Evolutionary conservation across 1,139 yeast species (phyloP), one percentile per base, ranked within the genome.

Genomic region (Hyphopichia pseudoburtonii): DNA sequence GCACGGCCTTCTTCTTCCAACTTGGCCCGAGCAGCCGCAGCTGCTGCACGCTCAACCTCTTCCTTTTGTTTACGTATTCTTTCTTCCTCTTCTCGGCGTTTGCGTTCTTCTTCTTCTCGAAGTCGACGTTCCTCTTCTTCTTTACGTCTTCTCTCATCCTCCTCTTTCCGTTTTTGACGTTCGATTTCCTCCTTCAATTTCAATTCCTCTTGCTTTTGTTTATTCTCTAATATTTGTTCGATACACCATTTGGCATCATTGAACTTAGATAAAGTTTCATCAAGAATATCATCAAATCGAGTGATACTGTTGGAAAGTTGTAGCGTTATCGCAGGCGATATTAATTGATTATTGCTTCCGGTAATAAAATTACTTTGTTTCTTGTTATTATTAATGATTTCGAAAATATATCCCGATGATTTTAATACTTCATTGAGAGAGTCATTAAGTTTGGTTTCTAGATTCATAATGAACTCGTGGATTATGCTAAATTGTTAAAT

Each of bases 221-320:
- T 65, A 45, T 60, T 68, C 45, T 70, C 74, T 25, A 71, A 52
- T 43, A 71, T 70, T 42, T 66, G 70, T 39, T 64, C 75, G 7
- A 71, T 56, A 42, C 76, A 70, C 77, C 77, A 71, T 33, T 58
- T 55, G 6, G 74, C 69, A 40, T 71, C 76, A 44, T 70, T 70
- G 46, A 70, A 65, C 45, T 70, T 70, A 39, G 62, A 52, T 5
- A 67, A 54, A 1, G 76, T 68, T 12, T 71, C 76, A 46, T 71
- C 76, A 12, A 71, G 55, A 29, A 70, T 59, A 35, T 63, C 73
- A 44, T 71, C 76, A 41, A 71, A 70, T 35, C 59, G 61, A 32
- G 56, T 47, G n/a, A 71, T 59, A 43, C 64, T 64, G 36, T 50
- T 52, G 11, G 66, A 55, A 12, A 71, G 53, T 44, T 68, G 74